Evolutionary conservation across 2,329 filamentous ascomycete genomes (phyloP), one percentile per base, ranked within the genome.

Genomic region (Chrysoporthe deuterocubensis): DNA sequence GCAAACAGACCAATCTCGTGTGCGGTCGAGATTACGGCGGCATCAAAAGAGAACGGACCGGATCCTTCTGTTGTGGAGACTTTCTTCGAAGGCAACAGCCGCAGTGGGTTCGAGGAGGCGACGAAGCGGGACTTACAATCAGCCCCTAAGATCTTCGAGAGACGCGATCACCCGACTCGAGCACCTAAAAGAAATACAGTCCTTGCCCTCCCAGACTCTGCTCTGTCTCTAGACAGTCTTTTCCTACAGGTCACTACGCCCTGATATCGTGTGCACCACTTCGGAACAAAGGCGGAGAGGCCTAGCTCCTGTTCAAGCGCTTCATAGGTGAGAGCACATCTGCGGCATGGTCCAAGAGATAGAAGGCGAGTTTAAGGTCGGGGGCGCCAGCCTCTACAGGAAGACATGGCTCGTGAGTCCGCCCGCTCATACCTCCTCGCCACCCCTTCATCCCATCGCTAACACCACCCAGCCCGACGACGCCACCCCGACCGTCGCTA

Each of bases 351-450:
- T 80, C 13, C 71, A 76, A 43, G 78, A 80, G 69, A 76, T 76
- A n/a, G 86, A 89, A 73, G 84, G 85, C 63, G 82, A 80, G 7
- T 85, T 88, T 69, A 74, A 81, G 42, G 73, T 83, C 46, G 81
- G 79, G 54, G 80, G 79, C 66, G 75, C 76, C 59, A 81, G 76
- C 75, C 81, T 88, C 37, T 86, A 85, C 77, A 84, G 83, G 69
- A 88, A 87, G 76, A 85, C 85, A 18, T 88, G 85, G 85, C 82
- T 84, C 72, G 86, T 89, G 78, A 76, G 85, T 78, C 65, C 43
- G 58, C 40, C 62, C 37, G 64, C 50, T 9, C 60, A 54, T 37
- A 40, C 32, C 59, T 37, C 32, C 21, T 58, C 44, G 13, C 18
- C 7, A 37, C 57, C 18, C 18, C 32, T 44, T 66, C 44, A 56